Base-by-base conservation (phyloP, 495 filamentous ascomycete species). In the Penicillium paxilli region DNA sequence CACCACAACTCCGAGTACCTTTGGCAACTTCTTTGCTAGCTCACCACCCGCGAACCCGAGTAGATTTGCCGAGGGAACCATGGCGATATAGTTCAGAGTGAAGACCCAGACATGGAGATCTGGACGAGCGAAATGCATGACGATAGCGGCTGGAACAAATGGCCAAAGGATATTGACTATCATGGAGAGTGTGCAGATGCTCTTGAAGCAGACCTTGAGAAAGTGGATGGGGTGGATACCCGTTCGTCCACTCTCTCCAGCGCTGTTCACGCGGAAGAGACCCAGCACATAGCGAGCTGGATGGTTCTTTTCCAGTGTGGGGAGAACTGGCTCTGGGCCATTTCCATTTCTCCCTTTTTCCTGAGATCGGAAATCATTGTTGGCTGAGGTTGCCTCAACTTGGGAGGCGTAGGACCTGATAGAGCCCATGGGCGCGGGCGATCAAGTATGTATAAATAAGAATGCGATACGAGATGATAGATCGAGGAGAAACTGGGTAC, bases 31-130 rank as follows among this genome's bases (percentile, higher is more conserved):
- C 55, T 87, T 79, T 1, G 88, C 86, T 54, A 96, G 69, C 65
- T 95, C 88, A 59, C 89, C 84, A 5, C 89, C 88, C 5, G 88
- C 87, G 63, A 96, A 96, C 0, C 90, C 90, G 23, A 96, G 79
- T 45, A 96, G 68, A 59, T 96, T 96, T 41, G 92, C 92, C 25
- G 87, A 85, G 3, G 92, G 92, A 4, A 96, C 81, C 87, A 98
- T 97, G 46, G 86, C 87, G 30, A 90, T 79, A 44, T 90, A 91
- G 46, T 86, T 87, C 56, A 88, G 80, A 32, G 82, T 69, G 70
- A 91, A 92, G 16, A 89, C 77, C 73, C 78, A 80, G 6, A 87
- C 66, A 55, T 88, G 78, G 23, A 74, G 70, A 14, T 90, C 79
- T 0, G 80, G 79, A 21, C 79, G 78, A 24, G 78, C 80, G 58